Evolutionary conservation across 2,329 filamentous ascomycete species (phyloP).

Genomic region (Paecilomyces formosus): DNA sequence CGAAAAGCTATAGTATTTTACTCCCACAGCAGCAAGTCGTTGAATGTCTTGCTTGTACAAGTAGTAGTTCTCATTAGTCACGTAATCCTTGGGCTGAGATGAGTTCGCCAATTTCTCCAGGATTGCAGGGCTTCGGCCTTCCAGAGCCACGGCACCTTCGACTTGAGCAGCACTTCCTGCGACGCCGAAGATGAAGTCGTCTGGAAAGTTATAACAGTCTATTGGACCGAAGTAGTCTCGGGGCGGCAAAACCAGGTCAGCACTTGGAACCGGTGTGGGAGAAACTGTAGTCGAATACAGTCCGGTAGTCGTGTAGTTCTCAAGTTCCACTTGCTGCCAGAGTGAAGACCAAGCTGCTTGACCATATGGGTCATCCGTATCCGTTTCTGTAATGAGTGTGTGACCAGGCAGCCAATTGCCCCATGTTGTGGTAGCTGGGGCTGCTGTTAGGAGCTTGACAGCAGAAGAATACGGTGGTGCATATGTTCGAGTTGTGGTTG

Average conservation of each 20-base stretch:
- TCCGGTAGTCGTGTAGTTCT: slow-evolving; percentile 26
- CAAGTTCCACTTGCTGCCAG: slow-evolving; percentile 21
- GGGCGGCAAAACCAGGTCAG: slow-evolving; percentile 50
- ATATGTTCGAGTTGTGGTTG: slow-evolving; percentile 21
- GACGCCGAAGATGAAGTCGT: slow-evolving; percentile 37
- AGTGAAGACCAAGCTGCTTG: slow-evolving; percentile 29
- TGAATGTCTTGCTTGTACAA: slow-evolving; percentile 42
- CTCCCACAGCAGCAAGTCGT: slow-evolving; percentile 30
- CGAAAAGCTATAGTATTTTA: slow-evolving; percentile 37
- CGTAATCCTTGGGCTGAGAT: slow-evolving; percentile 35
- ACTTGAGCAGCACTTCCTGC: slow-evolving; percentile 38
- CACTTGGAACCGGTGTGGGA: slow-evolving; percentile 48
- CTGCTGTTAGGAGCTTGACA: slow-evolving; percentile 14
- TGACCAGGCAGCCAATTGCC: slow-evolving; percentile 25
- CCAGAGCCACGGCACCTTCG: slow-evolving; percentile 35
- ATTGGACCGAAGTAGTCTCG: slow-evolving; percentile 42
- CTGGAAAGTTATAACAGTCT: slow-evolving; percentile 25
- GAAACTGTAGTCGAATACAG: slow-evolving; percentile 47
- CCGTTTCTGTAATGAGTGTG: slow-evolving; percentile 18
- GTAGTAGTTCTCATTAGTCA: slow-evolving; percentile 45
- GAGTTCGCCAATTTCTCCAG: slow-evolving; percentile 25
- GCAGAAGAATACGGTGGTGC: slow-evolving; percentile 19
- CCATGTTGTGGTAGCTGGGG: slow-evolving; percentile 22
- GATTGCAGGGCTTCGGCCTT: slow-evolving; percentile 32
- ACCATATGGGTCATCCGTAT: slow-evolving; percentile 23